Base-by-base conservation (phyloP, 805 yeast genomes). In the Candida parachauliodes region DNA sequence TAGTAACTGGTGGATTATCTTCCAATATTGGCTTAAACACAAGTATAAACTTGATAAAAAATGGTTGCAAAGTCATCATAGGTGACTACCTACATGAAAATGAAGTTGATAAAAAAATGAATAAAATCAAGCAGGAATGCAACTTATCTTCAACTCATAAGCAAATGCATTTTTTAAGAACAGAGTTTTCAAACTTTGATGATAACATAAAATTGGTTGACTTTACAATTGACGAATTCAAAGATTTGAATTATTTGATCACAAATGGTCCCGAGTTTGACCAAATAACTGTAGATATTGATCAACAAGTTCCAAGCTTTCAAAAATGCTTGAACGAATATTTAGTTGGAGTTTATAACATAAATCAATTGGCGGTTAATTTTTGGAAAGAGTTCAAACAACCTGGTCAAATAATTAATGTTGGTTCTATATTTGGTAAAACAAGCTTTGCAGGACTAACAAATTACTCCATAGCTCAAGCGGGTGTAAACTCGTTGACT, bases 391-490 rank as follows among this genome's bases (percentile, higher is more conserved):
- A 37, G 26, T 39, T 38, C 19, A 23, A 36, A 6, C 36, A 36
- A 23, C 21, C 29, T 8, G 71, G 72, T 22, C 66, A 64, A 32
- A 64, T 68, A 40, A 60, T 68, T 33, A 59, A 57, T 38, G 60
- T 64, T 3, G 53, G 59, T 18, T 65, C 72, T 2, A 57, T 61
- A 30, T 65, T 59, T 12, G 61, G 65, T 8, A 53, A 53, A 28
- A 42, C 51, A 15, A 62, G 60, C 5, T 54, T 60, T 33, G 57
- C 58, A 2, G 46, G 55, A 23, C 39, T 62, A 23, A 56, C 62
- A 9, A 40, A 53, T 27, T 67, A 67, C 39, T 53, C 60, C 16
- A 55, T 64, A 6, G 46, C 68, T 6, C 63, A 67, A 39, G 62
- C 57, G 34, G 71, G 70, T 3, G 61, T 67, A 8, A 57, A 52